Evolutionary conservation across 2,329 filamentous ascomycete genomes (phyloP), one percentile per base, ranked within the genome.

Genomic region (Trichothecium sympodiale): DNA sequence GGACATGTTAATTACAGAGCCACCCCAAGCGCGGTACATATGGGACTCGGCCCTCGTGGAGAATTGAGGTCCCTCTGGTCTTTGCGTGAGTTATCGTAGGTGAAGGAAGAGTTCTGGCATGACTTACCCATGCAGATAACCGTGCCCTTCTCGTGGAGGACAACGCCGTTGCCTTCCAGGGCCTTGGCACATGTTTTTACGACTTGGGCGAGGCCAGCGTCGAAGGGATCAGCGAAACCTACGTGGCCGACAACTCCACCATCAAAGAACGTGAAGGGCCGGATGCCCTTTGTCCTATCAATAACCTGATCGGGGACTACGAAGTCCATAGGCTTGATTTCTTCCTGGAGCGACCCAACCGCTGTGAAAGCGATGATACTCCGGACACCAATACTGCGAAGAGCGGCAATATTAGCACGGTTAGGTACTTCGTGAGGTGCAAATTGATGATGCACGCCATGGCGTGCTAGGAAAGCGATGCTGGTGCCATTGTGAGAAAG

Each of bases 1-100:
- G 31, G 85, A 94, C 91, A 98, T 98, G 74, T 96, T 96, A 70
- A 98, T 96, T 36, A 96, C 84, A 45, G 76, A 83, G 47, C 88
- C 89, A 50, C 89, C 89, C 84, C 87, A 95, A 41, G 77, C 71
- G 48, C 91, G 85, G 71, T 98, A 98, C 65, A 98, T 77, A 61
- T 94, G 79, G 39, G 83, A 91, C 65, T 98, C 91, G 39, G 91
- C 89, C 43, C 91, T 86, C 14, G 91, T 96, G 42, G 83, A 91
- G 71, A 98, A 98, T 51, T 94, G 87, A 15, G 91, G 91, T n/a
- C 91, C 91, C 72, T 98, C 91, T 84, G 48, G 18, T 13, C 20
- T n/a, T 10, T 2, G 23, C 17, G 14, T 12, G 15, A 35, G 33
- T 28, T 35, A n/a, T 12, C 10, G 28, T 8, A 20, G 23, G 28